These are phyloP conservation scores for Pythium aquatile DNA, from an alignment of 352 stramenopile species.

Conservation along the genomic window DNA sequence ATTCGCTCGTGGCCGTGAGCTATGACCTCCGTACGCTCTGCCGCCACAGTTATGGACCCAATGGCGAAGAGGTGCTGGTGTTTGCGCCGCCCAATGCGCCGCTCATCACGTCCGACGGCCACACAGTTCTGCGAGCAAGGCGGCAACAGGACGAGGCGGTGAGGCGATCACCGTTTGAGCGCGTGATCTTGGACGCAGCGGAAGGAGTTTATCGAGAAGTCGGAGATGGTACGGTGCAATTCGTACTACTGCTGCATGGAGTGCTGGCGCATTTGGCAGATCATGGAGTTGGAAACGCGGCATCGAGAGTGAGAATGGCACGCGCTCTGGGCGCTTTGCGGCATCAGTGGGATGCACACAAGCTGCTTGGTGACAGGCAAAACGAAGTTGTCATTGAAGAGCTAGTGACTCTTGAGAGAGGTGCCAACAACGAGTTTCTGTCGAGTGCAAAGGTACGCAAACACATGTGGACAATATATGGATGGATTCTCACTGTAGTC, in stretches of 20 bases:
- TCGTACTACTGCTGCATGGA: constrained; percentile 55
- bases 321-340: constrained; percentile 35
- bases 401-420: not conserved
- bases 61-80: constrained; percentile 48
- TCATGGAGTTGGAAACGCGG: not conserved
- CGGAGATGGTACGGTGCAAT: constrained; percentile 55
- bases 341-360: constrained; percentile 19
- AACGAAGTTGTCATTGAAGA: constrained; percentile 7
- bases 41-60: constrained; percentile 44
- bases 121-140: constrained; percentile 47
- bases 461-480: not conserved
- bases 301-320: constrained; percentile 26
- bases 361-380: not conserved
- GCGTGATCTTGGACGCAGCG: constrained; percentile 45
- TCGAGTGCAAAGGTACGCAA: constrained; percentile 1
- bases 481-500: not conserved
- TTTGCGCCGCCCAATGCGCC: constrained; percentile 58
- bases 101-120: constrained; percentile 52
- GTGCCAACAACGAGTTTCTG: not conserved
- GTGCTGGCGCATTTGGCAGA: constrained; percentile 17
- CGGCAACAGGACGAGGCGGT: constrained; percentile 19
- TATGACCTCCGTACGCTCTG: constrained; percentile 37
- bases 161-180: constrained; percentile 28
- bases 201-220: constrained; percentile 48
- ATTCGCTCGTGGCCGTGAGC: constrained; percentile 12